Evolutionary conservation across 345 rosid genomes (phyloP).

Genomic region (Ceriops tagal): DNA sequence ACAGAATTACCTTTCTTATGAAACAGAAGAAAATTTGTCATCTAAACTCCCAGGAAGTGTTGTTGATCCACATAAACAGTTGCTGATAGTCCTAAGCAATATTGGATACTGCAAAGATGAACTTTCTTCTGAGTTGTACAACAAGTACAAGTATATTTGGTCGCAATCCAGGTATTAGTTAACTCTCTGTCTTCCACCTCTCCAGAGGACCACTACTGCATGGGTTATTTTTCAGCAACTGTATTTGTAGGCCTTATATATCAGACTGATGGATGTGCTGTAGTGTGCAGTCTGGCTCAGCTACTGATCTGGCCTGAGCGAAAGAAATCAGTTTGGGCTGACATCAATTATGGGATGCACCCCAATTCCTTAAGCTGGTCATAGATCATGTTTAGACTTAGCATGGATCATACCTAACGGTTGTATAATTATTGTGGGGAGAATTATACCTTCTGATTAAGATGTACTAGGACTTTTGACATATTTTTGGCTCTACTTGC

Average conservation of each 20-base stretch:
- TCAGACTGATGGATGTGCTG: background rate
- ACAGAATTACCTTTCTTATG: conserved; percentile 60
- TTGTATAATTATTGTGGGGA: background rate
- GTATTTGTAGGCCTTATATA: background rate
- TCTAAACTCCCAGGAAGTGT: conserved; percentile 60
- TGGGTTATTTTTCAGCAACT: background rate
- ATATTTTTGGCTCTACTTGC: too few relatives aligned
- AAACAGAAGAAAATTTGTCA: conserved; percentile 39
- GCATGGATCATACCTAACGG: too few relatives aligned
- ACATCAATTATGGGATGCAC: background rate
- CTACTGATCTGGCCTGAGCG: background rate
- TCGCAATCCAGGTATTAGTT: conserved; percentile 53
- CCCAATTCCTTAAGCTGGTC: background rate
- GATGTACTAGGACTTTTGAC: background rate
- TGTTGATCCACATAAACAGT: conserved; percentile 65
- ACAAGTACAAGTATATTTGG: conserved; percentile 80
- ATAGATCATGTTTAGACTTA: background rate
- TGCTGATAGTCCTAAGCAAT: conserved; percentile 84
- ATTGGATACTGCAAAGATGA: conserved; percentile 97
- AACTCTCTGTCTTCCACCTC: background rate
- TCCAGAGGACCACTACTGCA: background rate
- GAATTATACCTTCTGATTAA: conserved; percentile 1
- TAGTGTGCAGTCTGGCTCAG: background rate
- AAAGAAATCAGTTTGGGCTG: background rate
- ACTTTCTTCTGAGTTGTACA: conserved; percentile 71